phyloP scores from a whole-genome alignment of 768 basidiomycete species.

The Kwoniella sp. region DNA sequence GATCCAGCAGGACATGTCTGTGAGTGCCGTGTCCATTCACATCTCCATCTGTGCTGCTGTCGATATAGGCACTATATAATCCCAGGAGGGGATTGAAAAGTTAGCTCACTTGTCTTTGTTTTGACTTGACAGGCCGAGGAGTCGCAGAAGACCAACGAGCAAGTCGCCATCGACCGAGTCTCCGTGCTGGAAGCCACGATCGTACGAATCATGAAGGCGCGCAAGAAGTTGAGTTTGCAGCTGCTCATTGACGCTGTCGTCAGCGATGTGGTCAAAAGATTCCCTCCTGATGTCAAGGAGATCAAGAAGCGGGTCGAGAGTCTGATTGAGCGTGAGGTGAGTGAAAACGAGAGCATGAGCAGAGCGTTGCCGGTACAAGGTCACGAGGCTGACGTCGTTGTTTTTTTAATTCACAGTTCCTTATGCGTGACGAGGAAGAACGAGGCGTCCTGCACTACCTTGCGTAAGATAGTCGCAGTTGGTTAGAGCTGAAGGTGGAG shows the following conservation, averaged over 20 bases:
- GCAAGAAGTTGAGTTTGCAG: constrained; percentile 79
- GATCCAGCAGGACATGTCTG: constrained; percentile 90
- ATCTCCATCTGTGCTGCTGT: not conserved
- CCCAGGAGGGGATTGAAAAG: no score
- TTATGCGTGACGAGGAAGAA: constrained; percentile 74
- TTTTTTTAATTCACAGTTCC: constrained; percentile 62
- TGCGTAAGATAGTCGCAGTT: no score
- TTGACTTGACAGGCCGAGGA: constrained; percentile 83
- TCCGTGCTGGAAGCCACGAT: constrained; percentile 89
- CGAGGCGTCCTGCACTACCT: constrained; percentile 76
- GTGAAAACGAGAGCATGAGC: no score
- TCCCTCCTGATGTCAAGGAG: constrained; percentile 76
- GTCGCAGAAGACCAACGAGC: constrained; percentile 73
- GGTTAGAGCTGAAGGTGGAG: no score
- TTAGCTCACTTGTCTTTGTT: not conserved
- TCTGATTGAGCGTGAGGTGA: constrained; percentile 69
- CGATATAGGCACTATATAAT: no score
- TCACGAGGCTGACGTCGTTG: constrained; percentile 1
- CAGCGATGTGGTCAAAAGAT: constrained; percentile 83
- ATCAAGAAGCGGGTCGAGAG: constrained; percentile 84
- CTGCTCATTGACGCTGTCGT: constrained; percentile 80
- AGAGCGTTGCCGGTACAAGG: not conserved
- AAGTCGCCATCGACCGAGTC: constrained; percentile 84
- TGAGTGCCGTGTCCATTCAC: constrained; percentile 58
- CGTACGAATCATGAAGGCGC: constrained; percentile 91